These are phyloP conservation scores for Xylariaceae sp. DNA, from an alignment of 2,329 filamentous ascomycete species.

Conservation along the genomic window DNA sequence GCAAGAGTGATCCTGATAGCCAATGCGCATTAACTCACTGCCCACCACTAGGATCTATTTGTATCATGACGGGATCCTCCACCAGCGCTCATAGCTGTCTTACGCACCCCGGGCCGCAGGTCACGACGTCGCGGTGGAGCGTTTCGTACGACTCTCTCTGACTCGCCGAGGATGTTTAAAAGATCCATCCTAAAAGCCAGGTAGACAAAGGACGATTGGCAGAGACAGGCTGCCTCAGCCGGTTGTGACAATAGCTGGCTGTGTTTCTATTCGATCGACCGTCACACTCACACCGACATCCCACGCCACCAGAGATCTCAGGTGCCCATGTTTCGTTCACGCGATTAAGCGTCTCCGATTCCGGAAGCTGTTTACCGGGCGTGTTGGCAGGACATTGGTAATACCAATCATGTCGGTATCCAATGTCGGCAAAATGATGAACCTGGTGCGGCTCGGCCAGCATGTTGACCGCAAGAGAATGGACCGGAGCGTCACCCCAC, in stretches of 20 bases:
- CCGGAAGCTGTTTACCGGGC: constrained; percentile 32
- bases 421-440: constrained; percentile 40
- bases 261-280: constrained; percentile 31
- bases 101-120: no score
- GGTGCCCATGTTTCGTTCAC: constrained; percentile 25
- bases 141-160: no score
- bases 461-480: constrained; percentile 39
- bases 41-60: no score
- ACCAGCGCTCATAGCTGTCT: no score
- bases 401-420: constrained; percentile 36
- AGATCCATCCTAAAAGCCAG: constrained; percentile 27
- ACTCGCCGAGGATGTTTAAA: constrained; percentile 10
- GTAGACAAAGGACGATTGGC: constrained; percentile 30
- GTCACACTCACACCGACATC: constrained; percentile 39
- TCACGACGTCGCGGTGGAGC: no score
- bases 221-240: constrained; percentile 34
- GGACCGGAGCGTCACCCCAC: constrained; percentile 42
- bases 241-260: constrained; percentile 33
- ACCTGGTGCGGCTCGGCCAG: constrained; percentile 36
- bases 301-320: constrained; percentile 34
- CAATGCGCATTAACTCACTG: no score
- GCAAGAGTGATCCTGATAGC: no score
- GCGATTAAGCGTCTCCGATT: constrained; percentile 27
- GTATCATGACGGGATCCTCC: no score
- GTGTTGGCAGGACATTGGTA: constrained; percentile 35